Conservation (phyloP, 495 filamentous ascomycete species). For the Tuber umbilicatum region DNA sequence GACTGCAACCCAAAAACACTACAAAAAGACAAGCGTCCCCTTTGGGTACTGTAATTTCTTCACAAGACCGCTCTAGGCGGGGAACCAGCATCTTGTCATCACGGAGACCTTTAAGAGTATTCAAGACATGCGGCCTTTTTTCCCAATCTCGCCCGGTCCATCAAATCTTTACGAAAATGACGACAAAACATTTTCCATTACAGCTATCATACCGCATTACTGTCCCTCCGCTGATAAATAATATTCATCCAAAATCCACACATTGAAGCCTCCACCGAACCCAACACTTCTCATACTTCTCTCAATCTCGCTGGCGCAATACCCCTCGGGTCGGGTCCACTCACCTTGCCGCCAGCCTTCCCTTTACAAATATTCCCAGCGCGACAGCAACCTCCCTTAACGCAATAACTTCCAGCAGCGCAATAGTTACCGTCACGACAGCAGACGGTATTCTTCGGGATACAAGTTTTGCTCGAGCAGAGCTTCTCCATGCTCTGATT, state of each 20-base stretch:
- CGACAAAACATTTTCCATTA: not conserved
- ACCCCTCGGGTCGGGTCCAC: slow-evolving; percentile 22
- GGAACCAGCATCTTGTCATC: not conserved
- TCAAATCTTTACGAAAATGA: not conserved
- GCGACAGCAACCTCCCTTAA: slow-evolving; percentile 31
- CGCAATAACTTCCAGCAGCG: slow-evolving; percentile 26
- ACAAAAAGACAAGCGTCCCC: not conserved
- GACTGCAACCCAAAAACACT: not conserved
- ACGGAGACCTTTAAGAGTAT: not conserved
- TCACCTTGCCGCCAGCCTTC: slow-evolving; percentile 27
- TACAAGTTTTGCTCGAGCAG: slow-evolving; percentile 31
- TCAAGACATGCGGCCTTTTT: not conserved
- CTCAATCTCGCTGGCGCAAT: slow-evolving; percentile 13
- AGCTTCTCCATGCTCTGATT: slow-evolving; percentile 22
- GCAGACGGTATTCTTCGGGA: slow-evolving; percentile 30
- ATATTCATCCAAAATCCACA: not conserved
- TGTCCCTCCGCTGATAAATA: not conserved
- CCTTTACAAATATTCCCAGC: slow-evolving; percentile 26
- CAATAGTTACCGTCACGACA: slow-evolving; percentile 30
- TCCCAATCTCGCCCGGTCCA: not conserved
- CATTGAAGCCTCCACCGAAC: not conserved
- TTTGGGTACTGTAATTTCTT: not conserved
- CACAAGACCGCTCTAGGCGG: not conserved
- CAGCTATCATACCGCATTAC: not conserved
- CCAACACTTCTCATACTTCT: not conserved